phyloP scores from a whole-genome alignment of 192 early-diverging fungal genomes.

The Coemansia sp. region DNA sequence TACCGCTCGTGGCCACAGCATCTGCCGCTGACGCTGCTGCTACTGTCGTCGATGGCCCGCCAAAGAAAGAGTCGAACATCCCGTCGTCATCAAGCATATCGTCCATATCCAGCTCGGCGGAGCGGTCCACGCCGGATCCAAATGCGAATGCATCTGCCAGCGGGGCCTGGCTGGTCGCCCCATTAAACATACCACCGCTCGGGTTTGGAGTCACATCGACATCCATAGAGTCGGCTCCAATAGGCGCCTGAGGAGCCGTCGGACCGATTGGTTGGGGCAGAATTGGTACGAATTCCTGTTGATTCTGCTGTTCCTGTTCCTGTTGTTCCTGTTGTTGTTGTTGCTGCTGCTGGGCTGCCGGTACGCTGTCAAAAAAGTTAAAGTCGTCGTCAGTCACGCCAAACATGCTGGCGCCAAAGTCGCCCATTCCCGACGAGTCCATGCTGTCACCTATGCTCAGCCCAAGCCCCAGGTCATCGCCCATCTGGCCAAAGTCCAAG shows the following conservation, averaged over 20 bases:
- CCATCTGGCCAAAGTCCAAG: constrained; percentile 8
- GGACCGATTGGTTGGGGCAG: not conserved
- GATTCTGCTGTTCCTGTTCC: no score
- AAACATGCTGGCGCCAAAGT: constrained; percentile 34
- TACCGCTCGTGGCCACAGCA: not conserved
- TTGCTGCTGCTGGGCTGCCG: constrained; percentile 11
- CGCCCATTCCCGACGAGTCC: constrained; percentile 25
- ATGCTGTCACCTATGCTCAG: constrained; percentile 31
- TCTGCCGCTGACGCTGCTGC: not conserved
- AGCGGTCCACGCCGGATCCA: not conserved
- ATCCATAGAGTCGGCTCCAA: constrained; percentile 2
- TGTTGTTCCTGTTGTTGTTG: no score
- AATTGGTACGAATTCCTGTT: not conserved
- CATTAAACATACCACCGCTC: not conserved
- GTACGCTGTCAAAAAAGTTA: constrained; percentile 42
- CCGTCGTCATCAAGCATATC: constrained; percentile 39
- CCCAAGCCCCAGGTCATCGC: constrained; percentile 31
- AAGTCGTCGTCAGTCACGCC: constrained; percentile 49
- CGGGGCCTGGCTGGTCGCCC: not conserved
- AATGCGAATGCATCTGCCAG: no score
- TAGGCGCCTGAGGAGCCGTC: not conserved
- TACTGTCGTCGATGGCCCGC: constrained; percentile 9
- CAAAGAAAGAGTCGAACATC: constrained; percentile 41
- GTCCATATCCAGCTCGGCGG: constrained; percentile 10
- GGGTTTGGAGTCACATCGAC: constrained; percentile 1